Conservation (phyloP, 495 filamentous ascomycete species). For the Bacidia gigantensis region DNA sequence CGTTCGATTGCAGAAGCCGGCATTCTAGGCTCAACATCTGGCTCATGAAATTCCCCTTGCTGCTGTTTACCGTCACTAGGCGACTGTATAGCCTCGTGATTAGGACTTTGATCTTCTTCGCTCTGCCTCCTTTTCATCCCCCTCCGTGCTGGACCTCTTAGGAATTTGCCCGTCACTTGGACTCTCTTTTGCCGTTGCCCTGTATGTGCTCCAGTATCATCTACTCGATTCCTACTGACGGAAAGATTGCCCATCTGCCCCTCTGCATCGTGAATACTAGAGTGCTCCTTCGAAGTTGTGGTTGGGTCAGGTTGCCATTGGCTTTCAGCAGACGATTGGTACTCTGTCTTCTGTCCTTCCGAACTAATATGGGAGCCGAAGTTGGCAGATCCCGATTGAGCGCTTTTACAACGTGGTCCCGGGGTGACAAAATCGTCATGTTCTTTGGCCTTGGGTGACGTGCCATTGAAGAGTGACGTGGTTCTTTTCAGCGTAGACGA, state of each 20-base stretch:
- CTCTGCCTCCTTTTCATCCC: slow-evolving; percentile 57
- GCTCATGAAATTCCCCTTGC: too few relatives aligned
- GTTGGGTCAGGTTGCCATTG: slow-evolving; percentile 24
- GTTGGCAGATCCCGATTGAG: slow-evolving; percentile 19
- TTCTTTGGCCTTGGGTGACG: background rate
- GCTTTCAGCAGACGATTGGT: slow-evolving; percentile 30
- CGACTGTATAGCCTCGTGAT: slow-evolving; percentile 10
- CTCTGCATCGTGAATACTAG: slow-evolving; percentile 27
- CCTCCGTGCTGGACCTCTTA: slow-evolving; percentile 60
- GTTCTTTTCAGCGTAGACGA: slow-evolving; percentile 26
- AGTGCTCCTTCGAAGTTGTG: slow-evolving; percentile 21
- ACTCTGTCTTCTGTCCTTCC: slow-evolving; percentile 18
- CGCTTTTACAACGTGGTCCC: slow-evolving; percentile 45
- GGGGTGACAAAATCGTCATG: slow-evolving; percentile 51
- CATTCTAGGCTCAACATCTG: too few relatives aligned
- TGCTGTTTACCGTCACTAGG: background rate
- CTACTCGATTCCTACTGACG: slow-evolving; percentile 31
- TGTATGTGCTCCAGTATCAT: slow-evolving; percentile 47
- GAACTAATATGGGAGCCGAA: background rate
- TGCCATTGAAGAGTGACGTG: slow-evolving; percentile 26
- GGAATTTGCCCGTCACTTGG: slow-evolving; percentile 55
- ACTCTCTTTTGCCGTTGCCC: slow-evolving; percentile 62
- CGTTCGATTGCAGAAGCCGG: too few relatives aligned
- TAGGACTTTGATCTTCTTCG: slow-evolving; percentile 47
- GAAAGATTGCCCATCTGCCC: slow-evolving; percentile 26